These are phyloP conservation scores for Daphne laureola DNA, from an alignment of 441 rosid genomes.

Conservation along the genomic window DNA sequence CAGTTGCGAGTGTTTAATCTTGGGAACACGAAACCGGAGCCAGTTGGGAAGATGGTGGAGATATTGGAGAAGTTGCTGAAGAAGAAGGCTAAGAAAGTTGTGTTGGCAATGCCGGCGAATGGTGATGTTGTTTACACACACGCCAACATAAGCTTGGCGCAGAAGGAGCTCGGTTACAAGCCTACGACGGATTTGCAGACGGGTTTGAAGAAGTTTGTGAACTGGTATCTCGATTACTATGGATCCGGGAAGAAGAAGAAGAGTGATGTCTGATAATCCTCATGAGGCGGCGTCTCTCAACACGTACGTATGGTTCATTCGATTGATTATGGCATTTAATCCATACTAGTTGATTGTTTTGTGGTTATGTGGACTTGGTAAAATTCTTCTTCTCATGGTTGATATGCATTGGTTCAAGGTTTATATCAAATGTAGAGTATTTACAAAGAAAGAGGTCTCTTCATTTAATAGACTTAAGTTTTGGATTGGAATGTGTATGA, in stretches of 20 bases:
- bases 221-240: slow-evolving; percentile 34
- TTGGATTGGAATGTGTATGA: too few relatives aligned
- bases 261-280: slow-evolving; percentile 20
- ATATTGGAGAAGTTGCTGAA: slow-evolving; percentile 38
- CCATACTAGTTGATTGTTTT: slow-evolving; percentile 7
- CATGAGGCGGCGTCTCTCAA: too few relatives aligned
- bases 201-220: slow-evolving; percentile 39
- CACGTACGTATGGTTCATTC: slow-evolving; percentile 18
- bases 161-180: slow-evolving; percentile 32
- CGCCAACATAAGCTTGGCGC: slow-evolving; percentile 33
- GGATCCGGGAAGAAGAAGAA: slow-evolving; percentile 16
- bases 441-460: too few relatives aligned
- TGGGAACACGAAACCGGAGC: slow-evolving; percentile 36
- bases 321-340: slow-evolving; percentile 12
- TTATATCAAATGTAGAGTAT: too few relatives aligned
- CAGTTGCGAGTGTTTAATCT: slow-evolving; percentile 34
- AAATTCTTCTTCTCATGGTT: too few relatives aligned
- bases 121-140: slow-evolving; percentile 41
- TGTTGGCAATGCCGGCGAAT: slow-evolving; percentile 31
- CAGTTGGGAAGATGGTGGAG: slow-evolving; percentile 32
- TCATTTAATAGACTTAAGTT: too few relatives aligned
- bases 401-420: too few relatives aligned
- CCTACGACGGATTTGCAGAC: slow-evolving; percentile 28
- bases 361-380: neutral
- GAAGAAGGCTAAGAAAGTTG: slow-evolving; percentile 33